Evolutionary conservation across 139 green algal species (phyloP).

Genomic region (Desmodesmus armatus): DNA sequence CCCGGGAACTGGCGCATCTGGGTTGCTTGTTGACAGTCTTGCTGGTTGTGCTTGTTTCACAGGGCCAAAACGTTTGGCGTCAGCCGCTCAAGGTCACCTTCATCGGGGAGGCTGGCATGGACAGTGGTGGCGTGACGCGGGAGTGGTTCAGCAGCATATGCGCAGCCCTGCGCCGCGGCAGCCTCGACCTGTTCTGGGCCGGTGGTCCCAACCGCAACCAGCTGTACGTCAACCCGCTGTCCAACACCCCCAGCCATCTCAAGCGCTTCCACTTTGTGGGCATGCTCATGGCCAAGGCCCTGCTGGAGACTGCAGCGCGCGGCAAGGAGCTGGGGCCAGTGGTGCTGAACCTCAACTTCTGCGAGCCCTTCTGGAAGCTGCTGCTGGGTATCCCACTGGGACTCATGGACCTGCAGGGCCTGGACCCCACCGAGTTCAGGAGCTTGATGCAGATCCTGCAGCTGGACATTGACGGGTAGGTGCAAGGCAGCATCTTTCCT

Average conservation of each 20-base stretch:
- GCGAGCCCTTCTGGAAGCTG: slow-evolving; percentile 77
- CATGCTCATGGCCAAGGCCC: slow-evolving; percentile 74
- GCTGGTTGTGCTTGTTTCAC: background rate
- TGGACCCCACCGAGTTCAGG: slow-evolving; percentile 65
- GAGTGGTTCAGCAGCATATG: slow-evolving; percentile 75
- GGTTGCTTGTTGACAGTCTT: background rate
- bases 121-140: slow-evolving; percentile 69
- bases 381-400: slow-evolving; percentile 67
- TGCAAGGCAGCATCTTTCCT: background rate
- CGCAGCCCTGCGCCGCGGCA: slow-evolving; percentile 60
- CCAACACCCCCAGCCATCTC: slow-evolving; percentile 60
- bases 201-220: slow-evolving; percentile 47
- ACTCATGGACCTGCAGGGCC: slow-evolving; percentile 68
- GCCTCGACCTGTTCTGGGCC: slow-evolving; percentile 68
- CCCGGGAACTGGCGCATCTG: background rate
- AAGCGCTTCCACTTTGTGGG: slow-evolving; percentile 75
- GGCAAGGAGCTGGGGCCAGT: slow-evolving; percentile 72
- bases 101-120: slow-evolving; percentile 71
- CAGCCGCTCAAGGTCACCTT: slow-evolving; percentile 67
- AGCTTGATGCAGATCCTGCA: slow-evolving; percentile 69
- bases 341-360: slow-evolving; percentile 70
- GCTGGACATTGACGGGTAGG: slow-evolving; percentile 68
- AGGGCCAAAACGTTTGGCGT: slow-evolving; percentile 60
- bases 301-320: slow-evolving; percentile 64
- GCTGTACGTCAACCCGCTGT: slow-evolving; percentile 72